Evolutionary conservation across 169 alveolate genomes (phyloP).

Genomic region (Cryptosporidium ubiquitum): DNA sequence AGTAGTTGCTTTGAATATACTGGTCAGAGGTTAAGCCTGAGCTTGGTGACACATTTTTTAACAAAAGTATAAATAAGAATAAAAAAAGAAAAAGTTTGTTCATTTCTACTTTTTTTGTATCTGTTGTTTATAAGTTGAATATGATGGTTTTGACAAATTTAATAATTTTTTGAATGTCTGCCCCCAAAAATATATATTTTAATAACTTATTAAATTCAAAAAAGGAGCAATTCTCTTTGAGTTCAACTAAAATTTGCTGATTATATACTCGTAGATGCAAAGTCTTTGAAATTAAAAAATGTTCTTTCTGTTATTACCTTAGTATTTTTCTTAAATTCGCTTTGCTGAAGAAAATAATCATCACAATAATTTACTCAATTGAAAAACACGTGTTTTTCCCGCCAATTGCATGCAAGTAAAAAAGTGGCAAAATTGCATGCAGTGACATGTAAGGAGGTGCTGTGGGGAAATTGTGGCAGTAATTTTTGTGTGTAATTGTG

Average conservation of each 20-base stretch:
- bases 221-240: too few relatives aligned
- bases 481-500: background rate
- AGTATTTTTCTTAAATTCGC: background rate
- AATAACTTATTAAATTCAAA: background rate
- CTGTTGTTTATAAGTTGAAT: background rate
- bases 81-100: too few relatives aligned
- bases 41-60: background rate
- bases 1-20: background rate
- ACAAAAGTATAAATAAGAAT: background rate
- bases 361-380: conserved; percentile 7
- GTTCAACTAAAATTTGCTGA: too few relatives aligned
- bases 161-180: too few relatives aligned
- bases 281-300: background rate
- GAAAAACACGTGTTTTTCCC: conserved; percentile 35
- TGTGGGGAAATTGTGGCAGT: conserved; percentile 2
- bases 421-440: conserved; percentile 47
- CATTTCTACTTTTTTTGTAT: background rate
- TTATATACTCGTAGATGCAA: background rate
- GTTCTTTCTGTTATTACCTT: background rate
- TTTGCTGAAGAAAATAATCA: too few relatives aligned
- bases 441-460: background rate
- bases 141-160: background rate
- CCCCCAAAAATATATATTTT: too few relatives aligned
- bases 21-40: background rate
- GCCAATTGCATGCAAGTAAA: conserved; percentile 63